Base-by-base conservation (phyloP, 495 filamentous ascomycete species). In the Lophiostoma macrostomum region DNA sequence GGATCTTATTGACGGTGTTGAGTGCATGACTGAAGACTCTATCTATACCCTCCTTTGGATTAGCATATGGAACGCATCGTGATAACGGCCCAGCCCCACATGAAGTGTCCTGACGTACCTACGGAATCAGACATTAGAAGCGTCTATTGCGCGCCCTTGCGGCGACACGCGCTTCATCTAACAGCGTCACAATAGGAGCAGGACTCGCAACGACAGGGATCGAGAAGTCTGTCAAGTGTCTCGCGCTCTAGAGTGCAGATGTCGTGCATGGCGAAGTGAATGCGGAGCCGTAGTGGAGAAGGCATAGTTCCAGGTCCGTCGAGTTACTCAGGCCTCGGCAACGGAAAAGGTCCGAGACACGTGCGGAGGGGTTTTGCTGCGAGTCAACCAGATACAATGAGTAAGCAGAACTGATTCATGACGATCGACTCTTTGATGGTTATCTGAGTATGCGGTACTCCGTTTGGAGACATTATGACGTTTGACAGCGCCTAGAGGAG, bases 11-110 rank as follows among this genome's bases (percentile, higher is more conserved):
- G 58, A 97, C 93, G 23, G 91, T 97, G 72, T 95, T 95, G 67
- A 98, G 83, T 52, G 93, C 93, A 80, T 98, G 91, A 69, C 91
- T 90, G 73, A 98, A 98, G 69, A 98, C 93, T 65, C 93, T 83
- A 74, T 98, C 93, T 96, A 64, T 30, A 23, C 11, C 16, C 16
- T 16, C 2, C 5, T 23, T 5, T 6, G 0, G 6, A 50, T 50
- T 40, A 48, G 43, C 44, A 48, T 41, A 1, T 34, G 16, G 10
- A n/a, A 10, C 40, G 22, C 16, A 5, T 19, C 13, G 12, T 42
- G 24, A 24, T 37, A 40, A 13, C 20, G 12, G 2, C 13, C 16
- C 3, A 32, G 13, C 35, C 27, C 14, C 13, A 18, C 14, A 23
- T 12, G 28, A 28, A 14, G 20, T 23, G 16, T 5, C 19, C 5